Conservation (phyloP, 1,284 basidiomycete species). For the Entoloma clypeatum region DNA sequence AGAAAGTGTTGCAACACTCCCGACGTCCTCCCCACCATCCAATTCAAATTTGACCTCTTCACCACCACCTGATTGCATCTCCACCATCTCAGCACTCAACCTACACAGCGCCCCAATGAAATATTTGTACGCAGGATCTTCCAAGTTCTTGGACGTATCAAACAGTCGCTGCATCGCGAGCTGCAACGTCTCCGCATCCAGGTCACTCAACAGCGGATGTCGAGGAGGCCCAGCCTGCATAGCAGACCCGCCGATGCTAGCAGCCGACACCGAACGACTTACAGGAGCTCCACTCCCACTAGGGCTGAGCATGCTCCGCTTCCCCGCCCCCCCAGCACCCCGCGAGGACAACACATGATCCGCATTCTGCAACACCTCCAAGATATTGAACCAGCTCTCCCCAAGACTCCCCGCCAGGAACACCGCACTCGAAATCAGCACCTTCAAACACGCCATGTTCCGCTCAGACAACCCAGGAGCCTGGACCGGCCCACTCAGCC, state of each 20-base stretch:
- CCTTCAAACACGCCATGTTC: slow-evolving; percentile 88
- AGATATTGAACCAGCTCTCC: slow-evolving; percentile 85
- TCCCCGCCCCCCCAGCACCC: slow-evolving; percentile 32
- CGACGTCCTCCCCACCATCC: slow-evolving; percentile 40
- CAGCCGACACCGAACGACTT: slow-evolving; percentile 36
- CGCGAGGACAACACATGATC: slow-evolving; percentile 81
- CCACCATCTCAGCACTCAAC: slow-evolving; percentile 86
- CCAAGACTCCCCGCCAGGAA: slow-evolving; percentile 84
- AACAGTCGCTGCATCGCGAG: slow-evolving; percentile 76
- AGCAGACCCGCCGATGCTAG: slow-evolving; percentile 18
- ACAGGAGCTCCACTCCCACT: slow-evolving; percentile 27
- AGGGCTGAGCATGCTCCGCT: slow-evolving; percentile 36
- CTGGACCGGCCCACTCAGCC: slow-evolving; percentile 47
- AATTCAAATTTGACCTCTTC: slow-evolving; percentile 32
- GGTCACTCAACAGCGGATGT: slow-evolving; percentile 66
- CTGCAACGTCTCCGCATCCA: slow-evolving; percentile 74
- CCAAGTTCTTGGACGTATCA: slow-evolving; percentile 78
- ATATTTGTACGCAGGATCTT: slow-evolving; percentile 77
- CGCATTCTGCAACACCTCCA: slow-evolving; percentile 90
- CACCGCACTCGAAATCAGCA: slow-evolving; percentile 74
- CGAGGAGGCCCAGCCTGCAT: slow-evolving; percentile 25
- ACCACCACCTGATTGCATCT: slow-evolving; percentile 60
- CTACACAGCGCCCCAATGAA: slow-evolving; percentile 84
- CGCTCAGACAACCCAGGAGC: slow-evolving; percentile 80
- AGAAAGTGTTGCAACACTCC: slow-evolving; percentile 34